Percentiles rank a stretch among this genome's conserved stretches.
These are phyloP conservation scores for Flaveria floridana DNA, from an alignment of 140 eudicot species.

Conservation along the genomic window DNA sequence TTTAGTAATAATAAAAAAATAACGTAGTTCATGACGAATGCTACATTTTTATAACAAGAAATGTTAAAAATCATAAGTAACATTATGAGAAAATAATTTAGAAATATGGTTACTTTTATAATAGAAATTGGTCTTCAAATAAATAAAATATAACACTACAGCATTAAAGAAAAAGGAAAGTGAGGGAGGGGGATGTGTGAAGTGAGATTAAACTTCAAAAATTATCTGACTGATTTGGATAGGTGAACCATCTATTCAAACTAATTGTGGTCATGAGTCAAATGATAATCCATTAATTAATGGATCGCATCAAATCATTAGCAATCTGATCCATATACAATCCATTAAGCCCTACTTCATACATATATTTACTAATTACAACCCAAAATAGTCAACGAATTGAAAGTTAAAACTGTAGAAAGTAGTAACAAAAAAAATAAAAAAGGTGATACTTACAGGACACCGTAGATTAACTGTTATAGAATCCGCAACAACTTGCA, in stretches of 20 bases:
- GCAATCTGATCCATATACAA: background rate
- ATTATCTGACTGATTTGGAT: background rate
- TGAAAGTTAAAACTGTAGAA: background rate
- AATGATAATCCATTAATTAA: background rate
- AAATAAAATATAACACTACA: background rate
- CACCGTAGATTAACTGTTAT: slow-evolving; percentile 89
- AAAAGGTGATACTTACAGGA: slow-evolving; percentile 66
- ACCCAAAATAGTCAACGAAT: background rate
- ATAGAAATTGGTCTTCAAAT: background rate
- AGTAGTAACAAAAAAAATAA: background rate
- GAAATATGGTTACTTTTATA: background rate
- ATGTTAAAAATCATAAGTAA: slow-evolving; percentile 1
- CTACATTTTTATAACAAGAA: background rate
- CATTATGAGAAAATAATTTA: background rate
- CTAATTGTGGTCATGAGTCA: too few species aligned
- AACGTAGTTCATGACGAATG: background rate
- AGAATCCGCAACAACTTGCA: slow-evolving; percentile 87
- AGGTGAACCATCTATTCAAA: background rate
- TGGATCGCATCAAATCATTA: background rate
- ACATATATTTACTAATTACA: background rate
- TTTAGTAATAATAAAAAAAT: background rate
- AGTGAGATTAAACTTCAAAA: background rate
- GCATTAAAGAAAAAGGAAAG: too few species aligned
- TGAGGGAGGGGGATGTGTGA: background rate
- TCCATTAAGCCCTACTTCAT: background rate